Evolutionary conservation across 148 eudicot species (phyloP), one percentile per base, ranked within the genome.

Genomic region (Chenopodium album): DNA sequence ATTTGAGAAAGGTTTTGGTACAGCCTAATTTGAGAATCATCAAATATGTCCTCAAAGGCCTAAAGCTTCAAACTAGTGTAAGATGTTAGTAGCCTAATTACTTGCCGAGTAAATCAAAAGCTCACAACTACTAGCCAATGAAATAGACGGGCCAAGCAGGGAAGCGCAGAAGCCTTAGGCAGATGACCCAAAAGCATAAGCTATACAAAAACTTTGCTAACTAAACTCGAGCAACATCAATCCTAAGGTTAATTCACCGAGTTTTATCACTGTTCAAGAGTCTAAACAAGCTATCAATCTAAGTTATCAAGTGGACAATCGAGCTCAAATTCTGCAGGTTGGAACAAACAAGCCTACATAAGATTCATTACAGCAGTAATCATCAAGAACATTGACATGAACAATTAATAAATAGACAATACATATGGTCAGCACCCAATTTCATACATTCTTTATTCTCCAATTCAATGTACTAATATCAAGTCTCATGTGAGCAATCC

Each of bases 401-500:
- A 70, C 19, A 79, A 71, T 64, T 37, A 44, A 73, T 37, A 44
- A 73, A 68, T 23, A 5, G 31, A 41, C 44, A 78, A 54, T 19
- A 19, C 46, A 73, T 22, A 54, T 56, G 32, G 60, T 70, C 76
- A 76, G 19, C 46, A 60, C 12, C 76, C 73, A 67, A 54, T 44
- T 63, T 23, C 66, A 76, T 50, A 16, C 4, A 50, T 52, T 76
- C 31, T 62, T 65, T 31, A 56, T 76, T 10, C 54, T 62, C 7
- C 73, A 20, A 44, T 66, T 31, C 19, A 34, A 26, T 26, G 26
- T 26, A 26, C 26, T 26, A 80, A 62, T 48, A 76, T 63, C 56
- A 72, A 60, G 77, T 59, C 41, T 63, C 56, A 72, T 72, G 77
- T 59, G 56, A 72, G 20, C 76, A 79, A 52, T 22, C 52, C 41